A percentile compares a stretch with the other conserved stretches of the same genome.
Evolutionary conservation across 192 early-diverging fungal genomes (phyloP).

Genomic region (Backusella tuberculispora): DNA sequence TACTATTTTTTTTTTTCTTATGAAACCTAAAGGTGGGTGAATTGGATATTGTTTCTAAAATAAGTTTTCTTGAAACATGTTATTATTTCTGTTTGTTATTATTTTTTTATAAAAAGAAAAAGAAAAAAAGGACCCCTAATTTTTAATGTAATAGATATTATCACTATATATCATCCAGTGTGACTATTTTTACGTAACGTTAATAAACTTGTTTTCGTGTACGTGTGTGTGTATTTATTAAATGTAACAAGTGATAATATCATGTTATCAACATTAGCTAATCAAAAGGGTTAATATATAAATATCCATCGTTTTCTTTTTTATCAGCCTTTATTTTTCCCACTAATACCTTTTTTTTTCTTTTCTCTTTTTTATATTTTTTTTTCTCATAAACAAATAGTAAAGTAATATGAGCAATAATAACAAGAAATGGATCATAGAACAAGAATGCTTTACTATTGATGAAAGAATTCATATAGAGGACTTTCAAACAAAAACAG

Average conservation of each 20-base stretch:
- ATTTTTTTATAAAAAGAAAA: not conserved
- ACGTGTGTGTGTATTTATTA: not conserved
- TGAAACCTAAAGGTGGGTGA: not conserved
- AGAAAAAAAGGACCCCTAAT: not conserved
- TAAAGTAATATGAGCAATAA: too few species aligned
- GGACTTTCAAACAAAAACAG: not conserved
- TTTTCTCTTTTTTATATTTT: not conserved
- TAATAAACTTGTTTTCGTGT: not conserved
- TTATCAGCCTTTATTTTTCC: not conserved
- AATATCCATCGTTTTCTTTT: not conserved
- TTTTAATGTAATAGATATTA: not conserved
- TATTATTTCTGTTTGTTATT: not conserved
- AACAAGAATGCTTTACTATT: not conserved
- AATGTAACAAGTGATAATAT: conserved; percentile 9
- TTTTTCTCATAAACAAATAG: not conserved
- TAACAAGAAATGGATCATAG: not conserved
- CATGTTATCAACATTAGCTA: conserved; percentile 13
- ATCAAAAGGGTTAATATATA: conserved; percentile 5
- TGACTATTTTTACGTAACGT: conserved; percentile 5
- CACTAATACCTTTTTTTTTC: not conserved
- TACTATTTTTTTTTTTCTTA: not conserved
- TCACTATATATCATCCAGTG: not conserved
- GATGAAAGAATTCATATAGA: not conserved
- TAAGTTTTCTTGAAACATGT: conserved; percentile 17
- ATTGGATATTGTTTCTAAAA: not conserved